A percentile compares a stretch with the other conserved stretches of the same genome.
Evolutionary conservation across 192 early-diverging fungal species (phyloP).

Genomic region (Linderina pennispora): DNA sequence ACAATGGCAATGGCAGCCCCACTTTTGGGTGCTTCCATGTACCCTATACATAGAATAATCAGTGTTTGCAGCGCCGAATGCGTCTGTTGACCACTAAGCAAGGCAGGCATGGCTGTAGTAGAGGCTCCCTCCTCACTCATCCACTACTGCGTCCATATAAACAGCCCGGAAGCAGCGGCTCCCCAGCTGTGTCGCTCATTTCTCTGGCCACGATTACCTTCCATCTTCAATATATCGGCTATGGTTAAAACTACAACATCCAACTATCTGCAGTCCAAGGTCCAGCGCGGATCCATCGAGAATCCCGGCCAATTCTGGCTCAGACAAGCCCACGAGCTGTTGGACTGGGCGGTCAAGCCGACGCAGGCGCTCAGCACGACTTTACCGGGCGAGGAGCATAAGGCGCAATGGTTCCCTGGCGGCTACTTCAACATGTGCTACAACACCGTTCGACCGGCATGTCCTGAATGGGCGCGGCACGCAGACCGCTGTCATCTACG

Average conservation of each 20-base stretch:
- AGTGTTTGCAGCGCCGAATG: too few species aligned
- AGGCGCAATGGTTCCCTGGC: constrained; percentile 60
- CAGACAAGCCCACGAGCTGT: constrained; percentile 31
- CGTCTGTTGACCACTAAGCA: too few species aligned
- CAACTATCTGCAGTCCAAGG: constrained; percentile 19
- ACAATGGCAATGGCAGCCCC: too few species aligned
- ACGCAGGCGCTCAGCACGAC: constrained; percentile 13
- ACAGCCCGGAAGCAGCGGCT: too few species aligned
- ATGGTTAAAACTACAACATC: not conserved
- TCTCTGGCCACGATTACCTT: too few species aligned
- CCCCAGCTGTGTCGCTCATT: too few species aligned
- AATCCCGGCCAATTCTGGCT: constrained; percentile 41
- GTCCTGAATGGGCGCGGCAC: constrained; percentile 51
- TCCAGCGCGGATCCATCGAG: constrained; percentile 24
- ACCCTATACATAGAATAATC: too few species aligned
- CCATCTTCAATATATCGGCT: too few species aligned
- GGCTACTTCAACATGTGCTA: constrained; percentile 73
- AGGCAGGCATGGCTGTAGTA: too few species aligned
- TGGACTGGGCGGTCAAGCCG: constrained; percentile 31
- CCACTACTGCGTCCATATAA: too few species aligned
- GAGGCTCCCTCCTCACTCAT: too few species aligned
- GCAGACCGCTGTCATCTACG: constrained; percentile 66
- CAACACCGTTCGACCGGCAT: constrained; percentile 77
- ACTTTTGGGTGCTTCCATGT: too few species aligned
- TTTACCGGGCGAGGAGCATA: constrained; percentile 7